A percentile compares a stretch with the other conserved stretches of the same genome.
These are phyloP conservation scores for Suaeda aralocaspica DNA, from an alignment of 148 eudicot genomes.

Conservation along the genomic window DNA sequence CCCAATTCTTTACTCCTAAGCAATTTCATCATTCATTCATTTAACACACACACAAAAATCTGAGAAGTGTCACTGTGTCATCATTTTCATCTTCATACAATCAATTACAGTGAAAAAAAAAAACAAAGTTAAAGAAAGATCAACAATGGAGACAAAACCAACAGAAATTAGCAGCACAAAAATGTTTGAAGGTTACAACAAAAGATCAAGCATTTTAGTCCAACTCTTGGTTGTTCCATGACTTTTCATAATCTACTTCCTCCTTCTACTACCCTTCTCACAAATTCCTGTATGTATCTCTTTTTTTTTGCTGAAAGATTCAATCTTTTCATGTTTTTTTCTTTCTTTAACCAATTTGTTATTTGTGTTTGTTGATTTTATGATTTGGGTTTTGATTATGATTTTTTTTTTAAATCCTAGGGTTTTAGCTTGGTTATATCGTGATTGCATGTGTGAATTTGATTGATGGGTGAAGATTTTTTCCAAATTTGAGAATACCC, in stretches of 20 bases:
- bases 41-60: too few relatives aligned
- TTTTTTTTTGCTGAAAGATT: background rate
- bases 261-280: conserved; percentile 54
- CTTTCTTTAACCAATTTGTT: background rate
- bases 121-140: too few relatives aligned
- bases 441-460: background rate
- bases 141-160: conserved; percentile 54
- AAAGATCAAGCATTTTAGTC: conserved; percentile 84
- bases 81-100: background rate
- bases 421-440: conserved; percentile 2
- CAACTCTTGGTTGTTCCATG: conserved; percentile 86
- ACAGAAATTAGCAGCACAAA: conserved; percentile 81
- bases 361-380: background rate
- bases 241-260: conserved; percentile 79
- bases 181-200: conserved; percentile 88
- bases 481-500: background rate
- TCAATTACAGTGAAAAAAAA: conserved; percentile 18
- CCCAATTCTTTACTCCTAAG: background rate
- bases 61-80: background rate
- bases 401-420: background rate
- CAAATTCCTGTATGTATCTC: conserved; percentile 62
- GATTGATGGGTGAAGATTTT: conserved; percentile 6
- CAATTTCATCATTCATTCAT: background rate
- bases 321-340: background rate
- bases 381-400: background rate